Evolutionary conservation across 2,329 filamentous ascomycete genomes (phyloP).

Genomic region (Colletotrichum lentis): DNA sequence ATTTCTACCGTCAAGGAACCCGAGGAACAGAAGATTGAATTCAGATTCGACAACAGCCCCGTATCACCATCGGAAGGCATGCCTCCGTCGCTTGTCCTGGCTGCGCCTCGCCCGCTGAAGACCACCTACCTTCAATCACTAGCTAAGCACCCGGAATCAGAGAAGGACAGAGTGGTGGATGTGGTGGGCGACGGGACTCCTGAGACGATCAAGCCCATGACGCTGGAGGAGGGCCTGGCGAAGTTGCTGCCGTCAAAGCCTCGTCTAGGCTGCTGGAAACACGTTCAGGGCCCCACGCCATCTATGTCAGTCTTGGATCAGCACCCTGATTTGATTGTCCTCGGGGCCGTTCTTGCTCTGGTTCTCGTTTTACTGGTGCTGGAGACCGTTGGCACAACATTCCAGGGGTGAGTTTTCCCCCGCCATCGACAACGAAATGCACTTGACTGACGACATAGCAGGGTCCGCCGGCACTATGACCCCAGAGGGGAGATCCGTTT

Average conservation of each 20-base stretch:
- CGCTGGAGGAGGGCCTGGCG: constrained; percentile 22
- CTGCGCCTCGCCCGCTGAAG: constrained; percentile 29
- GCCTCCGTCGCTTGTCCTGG: constrained; percentile 31
- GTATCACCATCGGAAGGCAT: constrained; percentile 23
- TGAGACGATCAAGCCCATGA: constrained; percentile 28
- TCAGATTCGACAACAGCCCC: constrained; percentile 33
- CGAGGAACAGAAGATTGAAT: constrained; percentile 14
- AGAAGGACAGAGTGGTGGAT: constrained; percentile 34
- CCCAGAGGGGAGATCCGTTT: constrained; percentile 25
- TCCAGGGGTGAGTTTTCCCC: constrained; percentile 28
- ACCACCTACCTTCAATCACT: constrained; percentile 36
- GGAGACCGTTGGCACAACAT: constrained; percentile 32
- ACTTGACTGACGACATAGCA: background rate
- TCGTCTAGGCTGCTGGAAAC: constrained; percentile 24
- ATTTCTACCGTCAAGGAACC: background rate
- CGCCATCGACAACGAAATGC: background rate
- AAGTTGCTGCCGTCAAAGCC: constrained; percentile 17
- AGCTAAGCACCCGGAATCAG: constrained; percentile 5
- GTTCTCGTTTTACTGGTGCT: constrained; percentile 27
- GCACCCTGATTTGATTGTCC: constrained; percentile 35
- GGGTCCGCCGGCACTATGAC: constrained; percentile 30
- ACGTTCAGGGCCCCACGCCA: constrained; percentile 10
- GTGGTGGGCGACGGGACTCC: constrained; percentile 32
- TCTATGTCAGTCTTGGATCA: constrained; percentile 24
- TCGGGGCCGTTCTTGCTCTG: constrained; percentile 30